These are phyloP conservation scores for Fraxinus dipetala DNA, from an alignment of 305 asterid genomes.

Conservation along the genomic window DNA sequence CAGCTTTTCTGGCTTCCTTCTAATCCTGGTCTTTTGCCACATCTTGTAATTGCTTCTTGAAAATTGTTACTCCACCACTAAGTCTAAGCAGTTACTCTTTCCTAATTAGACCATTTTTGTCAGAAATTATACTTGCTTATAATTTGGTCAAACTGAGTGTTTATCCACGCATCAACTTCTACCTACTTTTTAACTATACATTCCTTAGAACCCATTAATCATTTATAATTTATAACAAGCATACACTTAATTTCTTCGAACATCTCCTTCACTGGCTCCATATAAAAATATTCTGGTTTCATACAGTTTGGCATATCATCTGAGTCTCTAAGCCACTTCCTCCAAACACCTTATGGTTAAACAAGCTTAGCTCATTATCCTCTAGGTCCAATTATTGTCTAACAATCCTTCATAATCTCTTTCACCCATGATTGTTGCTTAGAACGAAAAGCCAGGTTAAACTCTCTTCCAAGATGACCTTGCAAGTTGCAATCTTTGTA, in stretches of 20 bases:
- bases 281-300: background rate
- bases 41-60: background rate
- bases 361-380: background rate
- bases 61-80: background rate
- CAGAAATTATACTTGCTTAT: background rate
- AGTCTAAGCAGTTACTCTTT: background rate
- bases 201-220: background rate
- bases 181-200: background rate
- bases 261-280: background rate
- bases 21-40: background rate
- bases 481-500: background rate
- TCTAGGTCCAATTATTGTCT: background rate
- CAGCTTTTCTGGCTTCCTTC: background rate
- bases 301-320: background rate
- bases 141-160: background rate
- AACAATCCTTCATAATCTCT: background rate
- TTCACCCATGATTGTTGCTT: background rate
- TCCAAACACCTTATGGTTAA: background rate
- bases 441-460: background rate
- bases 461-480: background rate
- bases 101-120: background rate
- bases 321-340: background rate
- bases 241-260: background rate
- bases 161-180: background rate
- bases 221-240: background rate